These are phyloP conservation scores for Cercophora sp. DNA, from an alignment of 495 filamentous ascomycete genomes.

Conservation along the genomic window DNA sequence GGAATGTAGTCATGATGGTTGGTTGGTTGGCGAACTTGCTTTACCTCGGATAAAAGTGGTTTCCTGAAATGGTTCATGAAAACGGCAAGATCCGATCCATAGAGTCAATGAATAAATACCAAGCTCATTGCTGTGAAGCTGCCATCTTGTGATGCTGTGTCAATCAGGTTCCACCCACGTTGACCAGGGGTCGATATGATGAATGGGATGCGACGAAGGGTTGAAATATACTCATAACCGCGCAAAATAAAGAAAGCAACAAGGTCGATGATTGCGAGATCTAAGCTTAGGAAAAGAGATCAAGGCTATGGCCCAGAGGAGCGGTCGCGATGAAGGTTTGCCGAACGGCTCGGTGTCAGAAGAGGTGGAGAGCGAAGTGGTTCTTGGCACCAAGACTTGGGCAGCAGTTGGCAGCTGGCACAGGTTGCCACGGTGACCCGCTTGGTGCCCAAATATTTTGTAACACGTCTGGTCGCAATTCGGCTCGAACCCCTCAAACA, in stretches of 20 bases:
- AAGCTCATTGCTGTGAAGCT: constrained; percentile 5
- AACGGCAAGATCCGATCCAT: constrained; percentile 19
- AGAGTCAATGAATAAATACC: constrained; percentile 25
- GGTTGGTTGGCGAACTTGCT: constrained; percentile 13
- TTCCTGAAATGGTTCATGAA: constrained; percentile 24
- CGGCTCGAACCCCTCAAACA: background rate
- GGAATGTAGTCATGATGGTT: constrained; percentile 1
- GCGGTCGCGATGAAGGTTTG: no score
- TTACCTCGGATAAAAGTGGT: constrained; percentile 24
- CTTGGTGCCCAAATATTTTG: constrained; percentile 19
- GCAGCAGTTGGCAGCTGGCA: constrained; percentile 9
- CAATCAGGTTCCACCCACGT: no score
- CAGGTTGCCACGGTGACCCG: constrained; percentile 24
- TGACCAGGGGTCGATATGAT: no score
- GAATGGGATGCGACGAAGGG: no score
- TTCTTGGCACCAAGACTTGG: background rate
- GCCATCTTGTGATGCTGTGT: no score
- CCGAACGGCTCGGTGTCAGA: background rate
- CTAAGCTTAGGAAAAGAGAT: no score
- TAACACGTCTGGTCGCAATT: background rate
- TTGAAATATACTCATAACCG: no score
- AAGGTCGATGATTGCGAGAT: no score
- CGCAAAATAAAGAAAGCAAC: no score
- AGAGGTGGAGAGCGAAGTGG: no score
- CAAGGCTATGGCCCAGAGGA: no score